Evolutionary conservation across 306 rosid genomes (phyloP).

Genomic region (Purshia tridentata): DNA sequence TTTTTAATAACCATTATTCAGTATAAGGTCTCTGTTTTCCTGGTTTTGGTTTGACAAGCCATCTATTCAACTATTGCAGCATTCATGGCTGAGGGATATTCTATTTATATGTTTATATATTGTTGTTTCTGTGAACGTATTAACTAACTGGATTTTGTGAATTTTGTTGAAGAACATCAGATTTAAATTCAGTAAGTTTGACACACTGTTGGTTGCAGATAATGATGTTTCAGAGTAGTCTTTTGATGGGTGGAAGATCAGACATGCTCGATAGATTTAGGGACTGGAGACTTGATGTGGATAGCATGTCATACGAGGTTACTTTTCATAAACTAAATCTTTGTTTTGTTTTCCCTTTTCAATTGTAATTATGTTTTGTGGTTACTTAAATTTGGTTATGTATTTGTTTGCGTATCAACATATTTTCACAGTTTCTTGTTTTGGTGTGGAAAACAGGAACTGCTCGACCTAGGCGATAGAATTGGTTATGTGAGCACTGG

Average conservation of each 20-base stretch:
- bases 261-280: constrained; percentile 67
- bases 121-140: not conserved
- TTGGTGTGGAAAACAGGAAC: constrained; percentile 48
- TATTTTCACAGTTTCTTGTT: constrained; percentile 4
- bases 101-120: not conserved
- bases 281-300: constrained; percentile 91
- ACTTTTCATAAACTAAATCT: not conserved
- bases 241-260: constrained; percentile 70
- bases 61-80: not conserved
- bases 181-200: not conserved
- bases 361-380: not conserved
- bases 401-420: not conserved
- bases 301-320: constrained; percentile 92
- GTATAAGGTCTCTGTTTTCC: not conserved
- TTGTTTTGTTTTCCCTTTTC: not conserved
- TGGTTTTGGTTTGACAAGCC: not conserved
- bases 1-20: not conserved
- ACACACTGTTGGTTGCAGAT: constrained; percentile 48
- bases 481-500: constrained; percentile 92
- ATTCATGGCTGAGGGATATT: not conserved
- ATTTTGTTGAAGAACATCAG: not conserved
- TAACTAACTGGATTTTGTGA: not conserved
- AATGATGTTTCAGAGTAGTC: constrained; percentile 71
- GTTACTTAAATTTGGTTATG: not conserved
- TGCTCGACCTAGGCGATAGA: constrained; percentile 87